Base-by-base conservation (phyloP, 2,329 filamentous ascomycete genomes). In the Penicillium occitanis region DNA sequence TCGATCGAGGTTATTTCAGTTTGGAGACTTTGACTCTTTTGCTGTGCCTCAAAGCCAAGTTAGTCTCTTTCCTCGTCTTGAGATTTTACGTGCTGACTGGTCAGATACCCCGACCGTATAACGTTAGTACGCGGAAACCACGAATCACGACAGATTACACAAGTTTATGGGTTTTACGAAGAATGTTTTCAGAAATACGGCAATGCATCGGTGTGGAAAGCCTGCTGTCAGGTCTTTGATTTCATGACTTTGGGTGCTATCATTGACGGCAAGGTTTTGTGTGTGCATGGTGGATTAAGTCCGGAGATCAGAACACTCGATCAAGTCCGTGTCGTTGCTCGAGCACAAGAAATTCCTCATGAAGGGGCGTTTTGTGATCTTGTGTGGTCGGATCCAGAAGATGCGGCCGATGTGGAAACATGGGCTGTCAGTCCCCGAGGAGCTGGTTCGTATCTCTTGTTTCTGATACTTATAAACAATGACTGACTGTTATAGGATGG, bases 121-220 rank as follows among this genome's bases (percentile, higher is more conserved):
- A 91, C 90, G 0, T 82, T 92, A 35, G 88, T 92, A 37, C 87
- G 90, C 62, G 90, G 90, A 42, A 91, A 91, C 72, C 89, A 92
- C 76, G 90, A 92, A 75, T 91, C 89, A 50, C 87, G 90, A 53
- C 90, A 91, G 75, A 91, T 92, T 71, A 92, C 90, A 14, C 89
- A 91, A 74, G 90, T 91, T 14, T 92, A 92, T 75, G 90, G 90
- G 35, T 92, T 92, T 77, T 91, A 91, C 77, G 90, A 91, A 74
- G 90, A 92, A 74, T 92, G 90, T 73, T 85, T 90, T 71, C 87
- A 89, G 71, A 92, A 92, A 75, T 92, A 92, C 73, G 89, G 89
- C 67, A 91, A 91, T 76, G 89, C 90, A 6, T 90, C 88, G 37
- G 90, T 92, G 63, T 92, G 90, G 90, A 91, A 91, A 78, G 89